Evolutionary conservation across 176 grass and related monocot genomes (phyloP).

Genomic region (Ensete glaucum): DNA sequence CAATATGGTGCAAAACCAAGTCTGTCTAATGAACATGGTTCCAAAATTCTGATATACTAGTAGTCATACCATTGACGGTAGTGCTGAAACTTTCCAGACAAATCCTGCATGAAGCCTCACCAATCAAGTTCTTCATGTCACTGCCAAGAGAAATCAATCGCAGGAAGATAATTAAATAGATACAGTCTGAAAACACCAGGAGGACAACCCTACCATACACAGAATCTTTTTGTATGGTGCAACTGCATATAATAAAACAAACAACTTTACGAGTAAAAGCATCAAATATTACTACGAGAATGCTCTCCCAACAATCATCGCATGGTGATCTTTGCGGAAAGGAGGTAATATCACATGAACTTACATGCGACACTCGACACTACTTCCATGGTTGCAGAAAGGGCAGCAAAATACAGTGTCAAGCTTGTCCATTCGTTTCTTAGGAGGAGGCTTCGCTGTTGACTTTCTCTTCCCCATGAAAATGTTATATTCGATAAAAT

Average conservation of each 20-base stretch:
- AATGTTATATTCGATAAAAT: too few relatives aligned
- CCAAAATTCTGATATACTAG: neutral
- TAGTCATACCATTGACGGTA: slow-evolving; percentile 14
- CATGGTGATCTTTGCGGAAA: neutral
- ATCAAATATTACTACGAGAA: too few relatives aligned
- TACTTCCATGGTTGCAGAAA: slow-evolving; percentile 25
- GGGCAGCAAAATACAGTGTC: slow-evolving; percentile 16
- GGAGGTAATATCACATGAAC: neutral
- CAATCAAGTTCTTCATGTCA: slow-evolving; percentile 24
- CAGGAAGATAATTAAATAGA: neutral
- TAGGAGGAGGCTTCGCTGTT: slow-evolving; percentile 12
- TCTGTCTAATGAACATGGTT: neutral
- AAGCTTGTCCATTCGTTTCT: slow-evolving; percentile 23
- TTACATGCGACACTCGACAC: slow-evolving; percentile 23
- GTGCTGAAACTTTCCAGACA: slow-evolving; percentile 22
- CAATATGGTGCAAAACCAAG: neutral
- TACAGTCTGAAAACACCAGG: too few relatives aligned
- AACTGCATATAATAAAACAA: neutral
- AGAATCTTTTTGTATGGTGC: neutral
- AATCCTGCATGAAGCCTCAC: slow-evolving; percentile 12
- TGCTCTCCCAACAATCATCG: too few relatives aligned
- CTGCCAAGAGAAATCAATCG: neutral
- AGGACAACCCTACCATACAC: neutral
- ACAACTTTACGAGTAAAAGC: neutral
- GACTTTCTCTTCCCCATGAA: slow-evolving; percentile 21